Percentiles rank a stretch among this genome's conserved stretches.
These are phyloP conservation scores for Aspergillus oerlinghausenensis DNA, from an alignment of 2,329 filamentous ascomycete genomes.

Conservation along the genomic window DNA sequence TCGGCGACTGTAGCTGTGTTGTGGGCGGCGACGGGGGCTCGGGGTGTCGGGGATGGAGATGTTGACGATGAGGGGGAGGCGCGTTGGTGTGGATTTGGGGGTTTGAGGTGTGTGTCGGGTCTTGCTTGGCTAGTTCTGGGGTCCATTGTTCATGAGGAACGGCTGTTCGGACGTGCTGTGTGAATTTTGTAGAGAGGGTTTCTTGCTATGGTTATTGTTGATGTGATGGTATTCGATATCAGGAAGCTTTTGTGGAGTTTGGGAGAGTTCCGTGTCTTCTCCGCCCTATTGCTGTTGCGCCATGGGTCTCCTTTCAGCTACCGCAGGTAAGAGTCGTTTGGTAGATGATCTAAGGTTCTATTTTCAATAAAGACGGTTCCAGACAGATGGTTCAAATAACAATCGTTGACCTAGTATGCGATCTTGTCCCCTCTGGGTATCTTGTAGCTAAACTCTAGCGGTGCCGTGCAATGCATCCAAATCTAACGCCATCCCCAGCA, in stretches of 20 bases:
- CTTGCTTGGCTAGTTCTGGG: not conserved
- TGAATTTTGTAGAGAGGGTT: not conserved
- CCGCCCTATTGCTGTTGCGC: not conserved
- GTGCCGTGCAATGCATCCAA: not conserved
- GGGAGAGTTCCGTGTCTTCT: not conserved
- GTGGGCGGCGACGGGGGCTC: slow-evolving; percentile 34
- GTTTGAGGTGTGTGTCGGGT: slow-evolving; percentile 18
- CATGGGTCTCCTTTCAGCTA: not conserved
- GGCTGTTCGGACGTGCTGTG: not conserved
- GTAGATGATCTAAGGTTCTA: not conserved
- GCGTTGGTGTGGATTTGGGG: slow-evolving; percentile 24
- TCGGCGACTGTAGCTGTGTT: slow-evolving; percentile 38
- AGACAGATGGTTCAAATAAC: not conserved
- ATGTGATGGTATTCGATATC: slow-evolving; percentile 27
- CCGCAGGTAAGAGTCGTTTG: not conserved
- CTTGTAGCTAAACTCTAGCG: not conserved
- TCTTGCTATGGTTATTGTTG: slow-evolving; percentile 33
- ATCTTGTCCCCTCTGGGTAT: slow-evolving; percentile 11
- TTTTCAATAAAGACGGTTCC: not conserved
- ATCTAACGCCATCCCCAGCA: not conserved
- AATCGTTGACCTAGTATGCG: not conserved
- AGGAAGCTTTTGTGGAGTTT: not conserved
- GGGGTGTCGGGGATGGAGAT: slow-evolving; percentile 22
- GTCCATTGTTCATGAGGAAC: not conserved
- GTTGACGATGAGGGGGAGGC: slow-evolving; percentile 20